These are phyloP conservation scores for Rhodomyrtus psidioides DNA, from an alignment of 441 rosid genomes.

Conservation along the genomic window DNA sequence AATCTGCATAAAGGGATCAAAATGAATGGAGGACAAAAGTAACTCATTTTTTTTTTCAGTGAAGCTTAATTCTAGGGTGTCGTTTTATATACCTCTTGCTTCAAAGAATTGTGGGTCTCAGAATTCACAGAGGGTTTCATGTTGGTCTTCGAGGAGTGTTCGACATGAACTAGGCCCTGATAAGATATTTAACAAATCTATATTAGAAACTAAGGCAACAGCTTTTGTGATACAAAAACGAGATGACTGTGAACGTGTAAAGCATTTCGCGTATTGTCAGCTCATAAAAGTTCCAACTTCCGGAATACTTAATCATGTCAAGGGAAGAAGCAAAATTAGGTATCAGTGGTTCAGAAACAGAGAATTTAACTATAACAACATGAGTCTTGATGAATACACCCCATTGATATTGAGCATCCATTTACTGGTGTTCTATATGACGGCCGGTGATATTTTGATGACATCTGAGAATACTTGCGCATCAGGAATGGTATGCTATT, in stretches of 20 bases:
- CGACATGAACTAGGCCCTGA: background rate
- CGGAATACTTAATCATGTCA: background rate
- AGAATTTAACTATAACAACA: background rate
- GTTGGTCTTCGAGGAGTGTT: constrained; percentile 27
- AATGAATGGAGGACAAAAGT: background rate
- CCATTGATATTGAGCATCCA: background rate
- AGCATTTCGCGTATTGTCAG: background rate
- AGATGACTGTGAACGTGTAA: background rate
- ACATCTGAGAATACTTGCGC: background rate
- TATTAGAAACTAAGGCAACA: background rate
- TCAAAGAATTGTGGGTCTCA: constrained; percentile 44
- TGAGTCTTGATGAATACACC: background rate
- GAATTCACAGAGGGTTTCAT: constrained; percentile 32
- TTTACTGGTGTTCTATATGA: background rate
- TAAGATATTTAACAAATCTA: background rate
- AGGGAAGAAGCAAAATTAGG: background rate
- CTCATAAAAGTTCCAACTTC: background rate
- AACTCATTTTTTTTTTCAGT: background rate
- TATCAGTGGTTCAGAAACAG: background rate
- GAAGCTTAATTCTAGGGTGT: background rate
- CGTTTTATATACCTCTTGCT: constrained; percentile 53
- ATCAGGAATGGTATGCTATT: background rate
- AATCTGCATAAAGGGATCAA: constrained; percentile 40
- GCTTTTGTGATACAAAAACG: background rate
- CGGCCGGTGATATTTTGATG: background rate